These are phyloP conservation scores for Penicillium pulvis DNA, from an alignment of 495 filamentous ascomycete species.

Conservation along the genomic window DNA sequence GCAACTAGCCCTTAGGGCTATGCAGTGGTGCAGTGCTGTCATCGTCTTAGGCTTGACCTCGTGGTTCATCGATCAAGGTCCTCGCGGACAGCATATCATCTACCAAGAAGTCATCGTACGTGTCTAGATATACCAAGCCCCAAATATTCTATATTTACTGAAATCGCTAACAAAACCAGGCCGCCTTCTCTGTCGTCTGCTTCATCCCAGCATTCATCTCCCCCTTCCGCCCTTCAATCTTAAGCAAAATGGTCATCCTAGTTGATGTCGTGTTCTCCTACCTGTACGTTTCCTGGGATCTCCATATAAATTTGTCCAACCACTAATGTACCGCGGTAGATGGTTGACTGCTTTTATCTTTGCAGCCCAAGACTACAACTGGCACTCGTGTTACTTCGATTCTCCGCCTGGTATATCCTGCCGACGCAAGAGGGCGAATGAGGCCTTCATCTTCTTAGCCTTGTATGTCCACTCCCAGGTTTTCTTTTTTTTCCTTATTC, in stretches of 20 bases:
- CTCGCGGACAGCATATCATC: slow-evolving; percentile 46
- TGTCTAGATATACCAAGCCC: slow-evolving; percentile 7
- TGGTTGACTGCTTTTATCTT: slow-evolving; percentile 66
- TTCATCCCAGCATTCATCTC: slow-evolving; percentile 60
- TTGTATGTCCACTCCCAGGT: slow-evolving; percentile 48
- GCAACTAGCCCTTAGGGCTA: slow-evolving; percentile 34
- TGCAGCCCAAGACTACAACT: slow-evolving; percentile 56
- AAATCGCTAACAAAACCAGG: slow-evolving; percentile 27
- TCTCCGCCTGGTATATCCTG: slow-evolving; percentile 35
- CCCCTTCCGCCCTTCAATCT: slow-evolving; percentile 44
- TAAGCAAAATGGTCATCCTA: slow-evolving; percentile 48
- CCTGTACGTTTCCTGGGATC: slow-evolving; percentile 40
- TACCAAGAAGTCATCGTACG: slow-evolving; percentile 61
- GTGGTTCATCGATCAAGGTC: slow-evolving; percentile 51
- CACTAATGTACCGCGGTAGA: slow-evolving; percentile 27
- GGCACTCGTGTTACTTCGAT: slow-evolving; percentile 34
- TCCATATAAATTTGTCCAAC: neutral
- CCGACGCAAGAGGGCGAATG: slow-evolving; percentile 48
- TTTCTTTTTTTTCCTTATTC: slow-evolving; percentile 11
- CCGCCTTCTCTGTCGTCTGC: slow-evolving; percentile 58
- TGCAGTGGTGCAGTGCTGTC: slow-evolving; percentile 59
- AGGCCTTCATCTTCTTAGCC: slow-evolving; percentile 62
- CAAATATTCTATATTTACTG: neutral
- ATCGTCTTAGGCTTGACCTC: slow-evolving; percentile 63
- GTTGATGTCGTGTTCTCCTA: slow-evolving; percentile 66